Evolutionary conservation across 139 green algal species (phyloP).

Genomic region (Parachlorella kessleri): DNA sequence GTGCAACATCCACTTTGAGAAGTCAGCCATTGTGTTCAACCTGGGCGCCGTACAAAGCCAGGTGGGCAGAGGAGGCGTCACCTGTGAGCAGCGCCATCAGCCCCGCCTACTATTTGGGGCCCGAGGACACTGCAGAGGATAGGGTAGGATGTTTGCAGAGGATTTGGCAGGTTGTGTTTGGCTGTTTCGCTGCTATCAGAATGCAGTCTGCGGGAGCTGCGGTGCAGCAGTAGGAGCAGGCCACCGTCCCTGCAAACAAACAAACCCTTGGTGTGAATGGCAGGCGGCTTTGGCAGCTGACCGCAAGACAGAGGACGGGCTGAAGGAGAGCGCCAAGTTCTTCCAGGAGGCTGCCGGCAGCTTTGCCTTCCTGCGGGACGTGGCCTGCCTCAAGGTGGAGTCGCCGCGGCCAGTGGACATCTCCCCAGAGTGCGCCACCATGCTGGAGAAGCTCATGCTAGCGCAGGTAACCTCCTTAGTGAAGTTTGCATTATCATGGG

Average conservation of each 20-base stretch:
- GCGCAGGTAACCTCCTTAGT: slow-evolving; percentile 87
- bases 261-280: too few relatives aligned
- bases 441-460: slow-evolving; percentile 96
- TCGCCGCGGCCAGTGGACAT: slow-evolving; percentile 75
- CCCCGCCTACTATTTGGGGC: too few relatives aligned
- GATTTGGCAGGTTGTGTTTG: too few relatives aligned
- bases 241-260: too few relatives aligned
- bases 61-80: background rate
- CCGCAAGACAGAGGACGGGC: slow-evolving; percentile 63
- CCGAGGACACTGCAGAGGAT: too few relatives aligned
- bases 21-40: slow-evolving; percentile 94
- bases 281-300: slow-evolving; percentile 80
- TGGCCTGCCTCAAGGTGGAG: slow-evolving; percentile 68
- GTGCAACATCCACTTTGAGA: slow-evolving; percentile 92
- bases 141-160: too few relatives aligned
- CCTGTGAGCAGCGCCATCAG: too few relatives aligned
- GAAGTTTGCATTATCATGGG: too few relatives aligned
- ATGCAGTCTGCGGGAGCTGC: too few relatives aligned
- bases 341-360: slow-evolving; percentile 81
- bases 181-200: too few relatives aligned
- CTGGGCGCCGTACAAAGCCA: slow-evolving; percentile 61
- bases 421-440: slow-evolving; percentile 64
- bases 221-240: too few relatives aligned
- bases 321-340: slow-evolving; percentile 69
- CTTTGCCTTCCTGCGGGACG: slow-evolving; percentile 78